A percentile compares a stretch with the other conserved stretches of the same genome.
Conservation (phyloP, 306 rosid genomes). For the Boehmeria nivea region DNA sequence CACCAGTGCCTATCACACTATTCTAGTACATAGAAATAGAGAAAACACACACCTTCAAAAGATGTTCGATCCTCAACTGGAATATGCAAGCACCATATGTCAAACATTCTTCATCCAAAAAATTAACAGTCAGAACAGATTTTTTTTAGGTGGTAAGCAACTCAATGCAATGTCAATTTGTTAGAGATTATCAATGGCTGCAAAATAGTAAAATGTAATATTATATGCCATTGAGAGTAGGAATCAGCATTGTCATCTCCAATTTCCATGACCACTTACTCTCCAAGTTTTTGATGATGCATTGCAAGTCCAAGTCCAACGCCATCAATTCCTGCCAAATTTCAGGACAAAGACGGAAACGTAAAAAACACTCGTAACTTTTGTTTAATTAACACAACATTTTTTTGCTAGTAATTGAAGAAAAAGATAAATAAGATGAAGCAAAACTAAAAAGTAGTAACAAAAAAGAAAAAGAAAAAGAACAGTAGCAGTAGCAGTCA, state of each 20-base stretch:
- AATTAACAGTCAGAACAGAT: constrained; percentile 6
- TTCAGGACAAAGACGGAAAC: neutral
- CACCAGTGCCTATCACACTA: neutral
- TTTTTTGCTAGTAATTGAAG: neutral
- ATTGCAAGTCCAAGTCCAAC: constrained; percentile 73
- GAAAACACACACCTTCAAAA: constrained; percentile 46
- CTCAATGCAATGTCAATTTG: neutral
- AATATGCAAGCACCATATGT: constrained; percentile 87
- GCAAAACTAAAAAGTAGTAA: no score
- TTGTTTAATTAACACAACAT: neutral
- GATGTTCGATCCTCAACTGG: constrained; percentile 72
- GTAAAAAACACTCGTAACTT: neutral
- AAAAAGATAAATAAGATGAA: neutral
- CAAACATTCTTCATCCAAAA: constrained; percentile 55
- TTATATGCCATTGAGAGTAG: no score
- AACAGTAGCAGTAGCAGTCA: no score
- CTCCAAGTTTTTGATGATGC: constrained; percentile 61
- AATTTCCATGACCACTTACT: constrained; percentile 32
- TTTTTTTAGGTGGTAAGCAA: neutral
- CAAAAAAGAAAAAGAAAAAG: no score
- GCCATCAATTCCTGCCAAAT: constrained; percentile 69
- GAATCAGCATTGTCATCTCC: no score
- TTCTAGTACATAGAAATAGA: neutral
- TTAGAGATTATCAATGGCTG: neutral
- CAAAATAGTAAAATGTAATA: no score